phyloP scores from a whole-genome alignment of 495 filamentous ascomycete genomes.

The Neurospora pannonica region DNA sequence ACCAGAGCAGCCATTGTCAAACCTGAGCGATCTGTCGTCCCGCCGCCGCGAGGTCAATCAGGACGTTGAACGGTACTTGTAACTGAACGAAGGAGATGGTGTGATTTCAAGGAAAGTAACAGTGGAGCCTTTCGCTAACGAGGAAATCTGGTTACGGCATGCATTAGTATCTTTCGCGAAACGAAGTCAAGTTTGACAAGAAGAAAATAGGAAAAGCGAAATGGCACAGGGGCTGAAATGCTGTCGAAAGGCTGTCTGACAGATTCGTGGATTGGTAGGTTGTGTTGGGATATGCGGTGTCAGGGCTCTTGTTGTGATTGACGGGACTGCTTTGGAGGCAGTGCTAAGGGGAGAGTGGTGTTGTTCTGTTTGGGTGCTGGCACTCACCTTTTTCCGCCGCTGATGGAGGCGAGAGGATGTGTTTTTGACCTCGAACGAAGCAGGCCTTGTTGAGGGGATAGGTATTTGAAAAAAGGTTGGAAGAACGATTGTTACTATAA shows the following conservation, averaged over 20 bases:
- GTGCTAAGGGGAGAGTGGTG: neutral
- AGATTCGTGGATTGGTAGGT: neutral
- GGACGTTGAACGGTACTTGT: neutral
- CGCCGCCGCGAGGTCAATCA: neutral
- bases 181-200: neutral
- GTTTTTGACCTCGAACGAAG: neutral
- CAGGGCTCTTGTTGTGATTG: neutral
- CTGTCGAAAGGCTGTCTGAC: neutral
- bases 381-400: neutral
- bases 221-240: neutral
- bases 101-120: neutral
- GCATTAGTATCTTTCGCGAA: neutral
- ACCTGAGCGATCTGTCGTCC: slow-evolving; percentile 1
- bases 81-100: neutral
- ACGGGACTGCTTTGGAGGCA: neutral
- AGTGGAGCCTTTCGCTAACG: neutral
- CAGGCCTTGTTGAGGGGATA: neutral
- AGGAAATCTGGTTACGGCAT: neutral
- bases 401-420: neutral
- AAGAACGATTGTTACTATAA: slow-evolving; percentile 31
- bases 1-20: slow-evolving; percentile 79
- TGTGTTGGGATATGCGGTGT: neutral
- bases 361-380: neutral
- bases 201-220: neutral
- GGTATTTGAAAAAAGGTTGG: slow-evolving; percentile 4